Conservation (phyloP, 177 flowering plant genomes). For the Vitis hybrid region DNA sequence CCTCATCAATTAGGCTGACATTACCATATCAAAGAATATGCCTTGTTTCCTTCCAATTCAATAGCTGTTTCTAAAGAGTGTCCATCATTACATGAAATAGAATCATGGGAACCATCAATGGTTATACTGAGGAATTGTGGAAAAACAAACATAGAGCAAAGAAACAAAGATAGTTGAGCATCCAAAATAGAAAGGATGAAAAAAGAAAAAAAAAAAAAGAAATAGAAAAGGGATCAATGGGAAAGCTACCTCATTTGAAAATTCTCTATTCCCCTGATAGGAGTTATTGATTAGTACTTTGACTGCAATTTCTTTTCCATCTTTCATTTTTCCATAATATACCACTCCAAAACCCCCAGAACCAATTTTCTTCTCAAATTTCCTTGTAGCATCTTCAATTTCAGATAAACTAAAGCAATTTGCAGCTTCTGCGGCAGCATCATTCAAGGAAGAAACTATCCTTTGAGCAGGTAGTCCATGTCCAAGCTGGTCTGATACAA, state of each 20-base stretch:
- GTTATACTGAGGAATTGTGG: too few relatives aligned
- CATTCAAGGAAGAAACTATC: slow-evolving; percentile 46
- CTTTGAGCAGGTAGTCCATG: slow-evolving; percentile 41
- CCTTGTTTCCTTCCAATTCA: too few relatives aligned
- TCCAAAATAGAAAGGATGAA: too few relatives aligned
- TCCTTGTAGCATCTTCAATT: slow-evolving; percentile 70
- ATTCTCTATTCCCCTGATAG: slow-evolving; percentile 88
- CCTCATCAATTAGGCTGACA: too few relatives aligned
- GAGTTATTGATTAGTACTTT: slow-evolving; percentile 81
- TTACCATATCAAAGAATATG: too few relatives aligned
- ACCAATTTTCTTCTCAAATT: slow-evolving; percentile 80
- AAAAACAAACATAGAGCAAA: too few relatives aligned
- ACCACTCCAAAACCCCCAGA: slow-evolving; percentile 96
- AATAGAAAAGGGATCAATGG: not conserved
- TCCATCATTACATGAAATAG: too few relatives aligned
- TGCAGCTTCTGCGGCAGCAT: slow-evolving; percentile 65
- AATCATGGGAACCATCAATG: too few relatives aligned
- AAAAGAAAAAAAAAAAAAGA: not conserved
- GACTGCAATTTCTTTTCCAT: slow-evolving; percentile 93
- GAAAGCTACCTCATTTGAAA: slow-evolving; percentile 76
- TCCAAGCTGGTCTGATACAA: slow-evolving; percentile 37
- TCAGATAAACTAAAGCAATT: slow-evolving; percentile 72
- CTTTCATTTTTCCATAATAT: slow-evolving; percentile 80
- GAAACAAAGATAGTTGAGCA: too few relatives aligned
- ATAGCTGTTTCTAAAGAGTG: too few relatives aligned